Conservation (phyloP, 2,329 filamentous ascomycete species). For the Penicillium sp. region DNA sequence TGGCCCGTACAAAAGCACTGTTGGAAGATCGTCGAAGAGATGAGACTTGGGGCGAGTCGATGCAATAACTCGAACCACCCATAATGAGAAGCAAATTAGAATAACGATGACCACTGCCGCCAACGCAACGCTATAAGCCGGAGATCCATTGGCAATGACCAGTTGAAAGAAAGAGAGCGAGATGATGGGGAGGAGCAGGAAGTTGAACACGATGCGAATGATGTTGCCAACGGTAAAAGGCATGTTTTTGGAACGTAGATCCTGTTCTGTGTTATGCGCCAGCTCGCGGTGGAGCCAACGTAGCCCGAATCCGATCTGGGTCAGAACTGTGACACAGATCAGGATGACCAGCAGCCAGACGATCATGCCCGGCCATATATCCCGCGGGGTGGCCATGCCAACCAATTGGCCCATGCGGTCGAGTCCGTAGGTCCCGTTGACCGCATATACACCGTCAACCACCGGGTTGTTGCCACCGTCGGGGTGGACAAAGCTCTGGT, state of each 20-base stretch:
- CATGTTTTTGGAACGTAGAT: conserved; percentile 83
- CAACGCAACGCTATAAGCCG: conserved; percentile 65
- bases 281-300: conserved; percentile 72
- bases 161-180: conserved; percentile 87
- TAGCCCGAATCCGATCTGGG: conserved; percentile 68
- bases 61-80: conserved; percentile 76
- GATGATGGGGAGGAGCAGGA: conserved; percentile 80
- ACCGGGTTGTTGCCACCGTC: conserved; percentile 62
- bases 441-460: conserved; percentile 79
- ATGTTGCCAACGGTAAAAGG: conserved; percentile 77
- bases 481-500: conserved; percentile 75
- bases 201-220: conserved; percentile 85
- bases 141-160: conserved; percentile 65
- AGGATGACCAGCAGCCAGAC: conserved; percentile 81
- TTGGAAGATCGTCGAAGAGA: conserved; percentile 88
- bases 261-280: conserved; percentile 70
- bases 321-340: conserved; percentile 59
- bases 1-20: conserved; percentile 81
- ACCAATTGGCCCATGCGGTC: conserved; percentile 73
- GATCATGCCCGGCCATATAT: conserved; percentile 93
- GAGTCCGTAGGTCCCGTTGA: conserved; percentile 72
- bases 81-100: conserved; percentile 67
- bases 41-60: conserved; percentile 75
- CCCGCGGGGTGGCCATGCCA: conserved; percentile 67
- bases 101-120: conserved; percentile 69